Evolutionary conservation across 208 protist species (phyloP).

Genomic region (Acanthamoeba triangularis): DNA sequence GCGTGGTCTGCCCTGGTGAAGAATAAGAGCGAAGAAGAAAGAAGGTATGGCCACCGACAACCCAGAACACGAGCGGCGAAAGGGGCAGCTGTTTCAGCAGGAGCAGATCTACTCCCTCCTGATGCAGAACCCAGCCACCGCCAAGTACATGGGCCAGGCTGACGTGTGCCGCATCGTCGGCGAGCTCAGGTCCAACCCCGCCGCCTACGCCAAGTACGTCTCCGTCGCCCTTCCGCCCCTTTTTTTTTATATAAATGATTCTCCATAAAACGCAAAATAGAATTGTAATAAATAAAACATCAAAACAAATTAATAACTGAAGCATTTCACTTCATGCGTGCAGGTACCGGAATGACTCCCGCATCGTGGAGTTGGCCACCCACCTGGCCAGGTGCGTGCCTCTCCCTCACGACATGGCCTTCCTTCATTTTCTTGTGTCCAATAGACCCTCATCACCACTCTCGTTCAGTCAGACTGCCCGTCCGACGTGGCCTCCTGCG

Average conservation of each 20-base stretch:
- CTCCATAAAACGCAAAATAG: too few species aligned
- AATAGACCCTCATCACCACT: background rate
- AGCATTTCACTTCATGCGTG: background rate
- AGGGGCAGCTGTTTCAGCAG: background rate
- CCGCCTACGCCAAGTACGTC: conserved; percentile 13
- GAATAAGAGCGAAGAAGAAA: background rate
- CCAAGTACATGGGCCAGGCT: conserved; percentile 31
- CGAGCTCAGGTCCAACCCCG: background rate
- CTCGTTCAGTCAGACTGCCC: background rate
- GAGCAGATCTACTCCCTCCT: background rate
- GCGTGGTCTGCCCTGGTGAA: too few species aligned
- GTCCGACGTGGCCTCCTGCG: background rate
- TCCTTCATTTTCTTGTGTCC: background rate
- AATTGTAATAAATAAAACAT: too few species aligned
- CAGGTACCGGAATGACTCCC: conserved; percentile 20
- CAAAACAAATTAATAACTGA: too few species aligned
- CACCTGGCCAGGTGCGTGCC: background rate
- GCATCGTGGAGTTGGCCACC: background rate
- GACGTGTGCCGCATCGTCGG: conserved; percentile 7
- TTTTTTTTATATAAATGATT: background rate
- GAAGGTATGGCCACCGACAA: background rate
- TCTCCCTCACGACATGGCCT: background rate
- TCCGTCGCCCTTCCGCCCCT: background rate
- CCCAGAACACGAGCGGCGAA: too few species aligned
- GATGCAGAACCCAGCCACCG: conserved; percentile 4